These are phyloP conservation scores for Corynascus novoguineensis DNA, from an alignment of 495 filamentous ascomycete species.

Conservation along the genomic window DNA sequence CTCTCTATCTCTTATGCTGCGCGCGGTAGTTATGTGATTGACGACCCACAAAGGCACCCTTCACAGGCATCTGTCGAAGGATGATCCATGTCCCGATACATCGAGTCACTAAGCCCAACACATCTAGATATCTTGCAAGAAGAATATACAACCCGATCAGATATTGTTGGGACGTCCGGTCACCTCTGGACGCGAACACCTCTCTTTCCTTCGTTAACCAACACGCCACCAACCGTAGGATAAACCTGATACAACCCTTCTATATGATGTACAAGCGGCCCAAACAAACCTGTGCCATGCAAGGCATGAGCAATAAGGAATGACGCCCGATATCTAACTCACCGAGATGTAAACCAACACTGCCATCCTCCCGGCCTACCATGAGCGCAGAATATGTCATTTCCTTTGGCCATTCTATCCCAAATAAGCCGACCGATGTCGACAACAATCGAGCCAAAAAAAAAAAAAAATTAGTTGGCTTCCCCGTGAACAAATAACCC, in stretches of 20 bases:
- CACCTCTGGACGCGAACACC: neutral
- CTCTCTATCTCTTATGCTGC: too few relatives aligned
- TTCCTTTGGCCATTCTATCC: neutral
- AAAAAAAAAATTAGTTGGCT: too few relatives aligned
- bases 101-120: too few relatives aligned
- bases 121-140: too few relatives aligned
- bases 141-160: neutral
- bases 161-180: neutral
- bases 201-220: neutral
- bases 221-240: neutral
- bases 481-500: neutral
- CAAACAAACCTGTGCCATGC: neutral
- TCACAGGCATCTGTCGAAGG: too few relatives aligned
- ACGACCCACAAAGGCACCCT: too few relatives aligned
- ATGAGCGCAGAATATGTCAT: neutral
- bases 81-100: too few relatives aligned
- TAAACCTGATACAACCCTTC: neutral
- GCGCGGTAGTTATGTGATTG: too few relatives aligned
- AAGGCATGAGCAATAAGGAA: neutral
- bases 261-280: slow-evolving; percentile 6
- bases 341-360: neutral
- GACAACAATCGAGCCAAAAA: neutral
- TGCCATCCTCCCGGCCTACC: too few relatives aligned
- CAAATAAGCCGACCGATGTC: neutral
- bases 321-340: neutral